A percentile compares a stretch with the other conserved stretches of the same genome.
Evolutionary conservation across 305 asterid genomes (phyloP).

Genomic region (Solanum aculeatissimum): DNA sequence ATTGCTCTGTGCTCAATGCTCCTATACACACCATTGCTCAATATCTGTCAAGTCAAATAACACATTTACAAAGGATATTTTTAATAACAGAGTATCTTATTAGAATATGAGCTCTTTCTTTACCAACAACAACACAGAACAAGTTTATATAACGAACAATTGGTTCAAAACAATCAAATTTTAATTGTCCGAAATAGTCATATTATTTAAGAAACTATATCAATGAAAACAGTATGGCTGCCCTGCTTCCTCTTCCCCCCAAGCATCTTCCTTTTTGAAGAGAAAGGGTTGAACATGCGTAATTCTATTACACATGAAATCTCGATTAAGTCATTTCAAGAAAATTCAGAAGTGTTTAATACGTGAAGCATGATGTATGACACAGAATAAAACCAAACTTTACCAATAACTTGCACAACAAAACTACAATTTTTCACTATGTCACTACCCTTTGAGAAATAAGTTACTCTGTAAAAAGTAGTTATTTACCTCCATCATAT

Average conservation of each 20-base stretch:
- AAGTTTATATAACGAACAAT: not conserved
- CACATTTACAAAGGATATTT: not conserved
- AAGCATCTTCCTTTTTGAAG: not conserved
- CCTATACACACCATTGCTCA: conserved; percentile 6
- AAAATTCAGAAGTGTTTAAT: not conserved
- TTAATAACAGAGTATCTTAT: not conserved
- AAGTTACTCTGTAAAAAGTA: not conserved
- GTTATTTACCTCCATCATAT: conserved; percentile 23
- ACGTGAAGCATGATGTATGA: not conserved
- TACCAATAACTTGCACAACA: not conserved
- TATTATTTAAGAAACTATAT: too few species aligned
- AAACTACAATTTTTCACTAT: not conserved
- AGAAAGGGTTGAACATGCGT: not conserved
- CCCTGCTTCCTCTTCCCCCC: too few species aligned
- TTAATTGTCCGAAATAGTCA: too few species aligned
- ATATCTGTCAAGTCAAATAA: not conserved
- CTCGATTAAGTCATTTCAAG: not conserved
- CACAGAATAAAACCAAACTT: not conserved
- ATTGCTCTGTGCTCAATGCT: conserved; percentile 10
- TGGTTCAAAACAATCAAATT: too few species aligned
- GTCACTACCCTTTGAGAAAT: not conserved
- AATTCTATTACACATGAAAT: not conserved
- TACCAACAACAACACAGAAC: not conserved
- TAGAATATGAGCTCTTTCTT: not conserved
- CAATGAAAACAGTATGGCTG: too few species aligned